Base-by-base conservation (phyloP, 2,329 filamentous ascomycete species). In the Hypoxylon rubiginosum region DNA sequence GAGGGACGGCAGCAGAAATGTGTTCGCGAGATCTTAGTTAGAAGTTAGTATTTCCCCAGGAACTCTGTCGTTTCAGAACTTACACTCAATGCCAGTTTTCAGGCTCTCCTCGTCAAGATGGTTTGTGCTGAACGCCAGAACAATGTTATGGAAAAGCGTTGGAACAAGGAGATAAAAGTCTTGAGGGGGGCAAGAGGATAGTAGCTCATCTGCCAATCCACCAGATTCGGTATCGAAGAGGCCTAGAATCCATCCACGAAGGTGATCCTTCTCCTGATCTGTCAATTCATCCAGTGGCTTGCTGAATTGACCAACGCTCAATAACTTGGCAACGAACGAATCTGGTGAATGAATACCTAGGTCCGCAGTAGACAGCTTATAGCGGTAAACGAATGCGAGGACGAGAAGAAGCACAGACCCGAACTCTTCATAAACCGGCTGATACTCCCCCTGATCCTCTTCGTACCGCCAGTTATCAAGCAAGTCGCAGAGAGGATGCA, bases 381-480 rank as follows among this genome's bases (percentile, higher is more conserved):
- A 95, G 13, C 93, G 89, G 74, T 93, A 87, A n/a, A 91, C 86
- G 68, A 94, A 90, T 0, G 91, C 91, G 55, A 94, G 79, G 0
- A 94, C 84, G 2, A 96, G 82, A 1, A 96, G 84, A 7, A 96
- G 80, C 15, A 94, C 89, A 0, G 91, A 89, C 0, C 92, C 92
- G 70, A 95, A 96, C 72, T 97, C 93, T 73, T 96, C 93, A 72
- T 96, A 96, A 0, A 94, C 89, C 0, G 92, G 92, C 75, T 95
- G 92, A 72, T 93, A 93, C 75, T 96, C 93, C 57, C 88, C 90
- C 78, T 94, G 92, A 71, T 95, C 92, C 66, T 94, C 92, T 41
- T 95, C 92, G 72, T 94, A 93, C 10, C 86, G 84, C 92, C 92
- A 96, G 66, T 88, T 88, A 71, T 96, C 92, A 11, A 97, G 82